Conservation (phyloP, 2,329 filamentous ascomycete species). For the Gliomastix tumulicola region DNA sequence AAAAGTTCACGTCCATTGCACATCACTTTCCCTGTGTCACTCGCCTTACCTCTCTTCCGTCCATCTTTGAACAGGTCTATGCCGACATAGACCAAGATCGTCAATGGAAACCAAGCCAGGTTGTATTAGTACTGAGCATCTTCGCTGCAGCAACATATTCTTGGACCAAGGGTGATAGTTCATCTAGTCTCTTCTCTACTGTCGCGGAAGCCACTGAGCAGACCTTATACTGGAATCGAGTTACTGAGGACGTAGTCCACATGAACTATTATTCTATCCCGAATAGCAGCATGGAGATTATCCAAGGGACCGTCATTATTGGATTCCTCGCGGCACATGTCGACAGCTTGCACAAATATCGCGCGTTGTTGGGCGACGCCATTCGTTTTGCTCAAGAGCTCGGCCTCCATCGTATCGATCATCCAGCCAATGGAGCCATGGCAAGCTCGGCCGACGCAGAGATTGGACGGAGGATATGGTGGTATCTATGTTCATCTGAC, state of each 20-base stretch:
- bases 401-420: background rate
- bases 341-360: background rate
- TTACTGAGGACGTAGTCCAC: background rate
- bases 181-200: background rate
- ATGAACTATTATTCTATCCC: background rate
- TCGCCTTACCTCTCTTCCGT: background rate
- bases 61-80: background rate
- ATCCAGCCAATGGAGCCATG: background rate
- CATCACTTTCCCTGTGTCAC: background rate
- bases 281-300: background rate
- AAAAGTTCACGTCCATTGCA: background rate
- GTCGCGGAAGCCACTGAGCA: background rate
- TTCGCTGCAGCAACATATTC: background rate
- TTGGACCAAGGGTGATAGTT: background rate
- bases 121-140: background rate
- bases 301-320: background rate
- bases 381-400: background rate
- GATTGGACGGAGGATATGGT: background rate
- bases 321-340: background rate
- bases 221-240: background rate
- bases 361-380: background rate
- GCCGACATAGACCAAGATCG: background rate
- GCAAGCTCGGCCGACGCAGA: background rate
- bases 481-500: background rate
- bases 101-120: background rate